A percentile compares a stretch with the other conserved stretches of the same genome.
phyloP scores from a whole-genome alignment of 768 basidiomycete genomes.

The Psilocybe sp. region DNA sequence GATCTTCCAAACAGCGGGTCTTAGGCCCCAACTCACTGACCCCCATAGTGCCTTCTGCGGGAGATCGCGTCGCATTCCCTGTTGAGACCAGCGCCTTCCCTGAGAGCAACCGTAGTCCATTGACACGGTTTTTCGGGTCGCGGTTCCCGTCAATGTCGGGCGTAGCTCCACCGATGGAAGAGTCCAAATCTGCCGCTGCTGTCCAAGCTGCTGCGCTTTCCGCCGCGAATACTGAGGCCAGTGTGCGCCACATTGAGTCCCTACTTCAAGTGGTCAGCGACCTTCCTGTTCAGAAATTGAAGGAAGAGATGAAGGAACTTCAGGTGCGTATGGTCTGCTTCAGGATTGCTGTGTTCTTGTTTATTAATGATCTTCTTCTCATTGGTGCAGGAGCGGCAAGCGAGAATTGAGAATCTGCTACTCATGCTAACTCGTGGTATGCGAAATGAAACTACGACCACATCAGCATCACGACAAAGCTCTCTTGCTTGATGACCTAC shows the following conservation, averaged over 20 bases:
- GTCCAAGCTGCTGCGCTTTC: slow-evolving; percentile 16
- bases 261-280: slow-evolving; percentile 62
- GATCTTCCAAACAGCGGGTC: slow-evolving; percentile 21
- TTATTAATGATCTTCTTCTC: background rate
- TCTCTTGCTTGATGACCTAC: slow-evolving; percentile 9
- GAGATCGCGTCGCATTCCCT: slow-evolving; percentile 7
- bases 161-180: slow-evolving; percentile 7
- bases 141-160: slow-evolving; percentile 11
- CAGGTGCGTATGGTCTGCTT: slow-evolving; percentile 43
- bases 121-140: slow-evolving; percentile 43
- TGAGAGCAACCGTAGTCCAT: slow-evolving; percentile 38
- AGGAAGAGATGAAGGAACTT: slow-evolving; percentile 81
- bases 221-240: slow-evolving; percentile 38
- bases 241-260: slow-evolving; percentile 53
- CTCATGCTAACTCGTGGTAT: slow-evolving; percentile 66
- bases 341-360: background rate
- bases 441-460: slow-evolving; percentile 41
- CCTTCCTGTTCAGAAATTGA: slow-evolving; percentile 63
- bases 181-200: slow-evolving; percentile 7
- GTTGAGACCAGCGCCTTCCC: slow-evolving; percentile 15
- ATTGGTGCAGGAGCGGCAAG: slow-evolving; percentile 59
- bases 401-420: slow-evolving; percentile 71
- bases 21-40: slow-evolving; percentile 12
- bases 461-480: slow-evolving; percentile 10
- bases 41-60: slow-evolving; percentile 2